Evolutionary conservation across 805 yeast species (phyloP).

Genomic region (Candida maesae): DNA sequence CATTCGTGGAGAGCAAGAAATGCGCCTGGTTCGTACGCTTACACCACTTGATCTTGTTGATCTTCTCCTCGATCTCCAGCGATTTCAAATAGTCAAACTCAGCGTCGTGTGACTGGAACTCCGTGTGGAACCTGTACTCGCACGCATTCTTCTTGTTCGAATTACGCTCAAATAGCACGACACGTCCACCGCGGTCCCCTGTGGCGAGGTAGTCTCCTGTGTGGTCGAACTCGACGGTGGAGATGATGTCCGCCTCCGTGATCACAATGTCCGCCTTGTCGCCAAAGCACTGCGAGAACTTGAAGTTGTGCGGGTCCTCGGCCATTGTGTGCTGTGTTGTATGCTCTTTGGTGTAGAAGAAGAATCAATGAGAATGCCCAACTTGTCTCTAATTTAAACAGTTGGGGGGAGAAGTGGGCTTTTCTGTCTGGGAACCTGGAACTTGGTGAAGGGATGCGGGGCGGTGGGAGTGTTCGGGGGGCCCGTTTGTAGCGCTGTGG

Average conservation of each 20-base stretch:
- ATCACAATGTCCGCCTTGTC: conserved; percentile 97
- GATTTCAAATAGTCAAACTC: conserved; percentile 96
- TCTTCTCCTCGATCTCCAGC: conserved; percentile 95
- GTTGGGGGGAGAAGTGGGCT: no score
- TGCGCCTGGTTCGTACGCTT: conserved; percentile 86
- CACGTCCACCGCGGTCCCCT: conserved; percentile 98
- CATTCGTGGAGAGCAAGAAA: conserved; percentile 86
- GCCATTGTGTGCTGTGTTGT: conserved; percentile 21
- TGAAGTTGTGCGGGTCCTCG: conserved; percentile 39
- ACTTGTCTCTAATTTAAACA: no score
- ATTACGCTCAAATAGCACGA: conserved; percentile 90
- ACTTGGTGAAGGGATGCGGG: no score
- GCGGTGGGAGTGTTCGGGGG: no score
- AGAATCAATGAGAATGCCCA: no score
- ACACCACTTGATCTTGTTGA: conserved; percentile 97
- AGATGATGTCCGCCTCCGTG: conserved; percentile 95
- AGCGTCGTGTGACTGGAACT: conserved; percentile 97
- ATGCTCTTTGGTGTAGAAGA: no score
- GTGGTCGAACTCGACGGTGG: conserved; percentile 94
- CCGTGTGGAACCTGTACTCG: conserved; percentile 94
- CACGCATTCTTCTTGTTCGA: conserved; percentile 67
- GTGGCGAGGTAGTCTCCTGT: conserved; percentile 95
- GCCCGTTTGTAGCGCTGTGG: no score
- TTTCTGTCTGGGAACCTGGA: neutral
- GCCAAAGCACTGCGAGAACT: conserved; percentile 96